Evolutionary conservation across 148 eudicot species (phyloP).

Genomic region (Rhododendron williamsianum): DNA sequence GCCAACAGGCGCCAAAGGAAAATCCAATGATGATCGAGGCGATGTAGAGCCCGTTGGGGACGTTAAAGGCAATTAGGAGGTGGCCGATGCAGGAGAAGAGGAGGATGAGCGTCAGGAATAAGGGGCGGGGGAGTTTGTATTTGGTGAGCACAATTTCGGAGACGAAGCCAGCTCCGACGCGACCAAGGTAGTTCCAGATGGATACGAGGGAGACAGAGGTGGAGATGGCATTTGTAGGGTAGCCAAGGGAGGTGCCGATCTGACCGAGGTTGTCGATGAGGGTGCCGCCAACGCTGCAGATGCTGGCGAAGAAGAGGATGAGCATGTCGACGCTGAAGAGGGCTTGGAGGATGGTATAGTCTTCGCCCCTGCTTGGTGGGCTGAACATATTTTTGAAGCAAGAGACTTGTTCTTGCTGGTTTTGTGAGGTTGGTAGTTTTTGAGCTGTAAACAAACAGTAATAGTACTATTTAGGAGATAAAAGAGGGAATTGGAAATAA

Average conservation of each 20-base stretch:
- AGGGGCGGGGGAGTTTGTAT: constrained; percentile 29
- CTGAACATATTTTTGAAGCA: constrained; percentile 23
- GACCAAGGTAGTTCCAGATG: constrained; percentile 32
- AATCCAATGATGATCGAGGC: constrained; percentile 33
- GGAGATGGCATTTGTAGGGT: constrained; percentile 23
- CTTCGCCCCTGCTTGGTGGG: constrained; percentile 39
- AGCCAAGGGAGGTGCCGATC: constrained; percentile 25
- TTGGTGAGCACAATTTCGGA: constrained; percentile 23
- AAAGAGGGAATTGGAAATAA: not conserved
- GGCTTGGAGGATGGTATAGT: constrained; percentile 42
- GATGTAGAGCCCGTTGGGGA: constrained; percentile 27
- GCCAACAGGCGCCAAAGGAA: constrained; percentile 28
- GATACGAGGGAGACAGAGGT: constrained; percentile 26
- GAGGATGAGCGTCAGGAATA: constrained; percentile 24
- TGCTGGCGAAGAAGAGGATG: constrained; percentile 25
- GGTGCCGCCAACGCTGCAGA: constrained; percentile 37
- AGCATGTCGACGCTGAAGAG: constrained; percentile 44
- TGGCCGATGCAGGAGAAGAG: constrained; percentile 29
- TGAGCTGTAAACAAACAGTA: too few relatives aligned
- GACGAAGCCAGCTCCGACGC: constrained; percentile 23
- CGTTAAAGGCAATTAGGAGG: constrained; percentile 25
- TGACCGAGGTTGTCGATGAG: constrained; percentile 37
- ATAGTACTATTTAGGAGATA: not conserved
- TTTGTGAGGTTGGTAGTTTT: not conserved
- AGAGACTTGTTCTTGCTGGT: constrained; percentile 8